Conservation (phyloP, 768 basidiomycete genomes). For the Hortiboletus campestris region DNA sequence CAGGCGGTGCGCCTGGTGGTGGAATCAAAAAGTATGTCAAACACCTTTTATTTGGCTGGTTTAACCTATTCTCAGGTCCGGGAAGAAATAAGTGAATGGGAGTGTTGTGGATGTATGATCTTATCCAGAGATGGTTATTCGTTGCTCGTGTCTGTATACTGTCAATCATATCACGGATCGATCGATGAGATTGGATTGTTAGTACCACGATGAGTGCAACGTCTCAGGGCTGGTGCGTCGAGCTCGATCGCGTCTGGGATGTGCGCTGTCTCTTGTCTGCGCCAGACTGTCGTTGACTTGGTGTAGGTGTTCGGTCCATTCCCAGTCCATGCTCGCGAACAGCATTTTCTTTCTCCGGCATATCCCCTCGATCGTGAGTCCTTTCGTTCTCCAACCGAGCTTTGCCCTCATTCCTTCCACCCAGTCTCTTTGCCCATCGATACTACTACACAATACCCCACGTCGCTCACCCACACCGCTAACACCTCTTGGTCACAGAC, state of each 20-base stretch:
- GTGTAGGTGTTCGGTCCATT: constrained; percentile 76
- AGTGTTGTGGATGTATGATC: neutral
- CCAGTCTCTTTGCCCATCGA: constrained; percentile 12
- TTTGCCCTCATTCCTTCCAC: neutral
- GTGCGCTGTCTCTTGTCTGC: constrained; percentile 14
- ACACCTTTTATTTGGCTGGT: constrained; percentile 1
- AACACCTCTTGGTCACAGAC: constrained; percentile 60
- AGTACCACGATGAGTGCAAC: constrained; percentile 7
- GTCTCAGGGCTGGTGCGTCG: constrained; percentile 20
- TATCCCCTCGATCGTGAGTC: constrained; percentile 65
- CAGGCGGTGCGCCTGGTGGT: constrained; percentile 66
- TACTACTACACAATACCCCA: constrained; percentile 46
- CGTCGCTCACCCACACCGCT: constrained; percentile 40
- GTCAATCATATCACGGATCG: neutral
- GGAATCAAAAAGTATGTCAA: constrained; percentile 84
- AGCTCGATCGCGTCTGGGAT: constrained; percentile 29
- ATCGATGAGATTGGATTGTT: neutral
- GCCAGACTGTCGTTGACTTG: neutral
- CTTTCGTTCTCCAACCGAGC: neutral
- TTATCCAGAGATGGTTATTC: neutral
- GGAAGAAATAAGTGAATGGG: constrained; percentile 55
- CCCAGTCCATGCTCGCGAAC: constrained; percentile 80
- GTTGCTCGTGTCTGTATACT: constrained; percentile 6
- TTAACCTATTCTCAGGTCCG: constrained; percentile 46
- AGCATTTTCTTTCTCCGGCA: constrained; percentile 76